Base-by-base conservation (phyloP, 2,329 filamentous ascomycete genomes). In the Nemania sp. region DNA sequence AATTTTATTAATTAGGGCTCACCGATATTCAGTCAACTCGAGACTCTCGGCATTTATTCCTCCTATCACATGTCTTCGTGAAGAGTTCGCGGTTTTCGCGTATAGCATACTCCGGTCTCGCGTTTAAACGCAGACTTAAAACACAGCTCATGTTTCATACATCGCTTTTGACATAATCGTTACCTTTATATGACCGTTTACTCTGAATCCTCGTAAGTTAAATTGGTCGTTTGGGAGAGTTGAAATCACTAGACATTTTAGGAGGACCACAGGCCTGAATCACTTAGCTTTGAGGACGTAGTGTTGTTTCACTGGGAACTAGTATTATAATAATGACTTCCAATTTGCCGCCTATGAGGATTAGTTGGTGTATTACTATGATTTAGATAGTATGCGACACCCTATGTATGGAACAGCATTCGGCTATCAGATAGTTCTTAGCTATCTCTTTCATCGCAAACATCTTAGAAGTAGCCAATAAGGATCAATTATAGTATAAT, bases 81-180 rank as follows among this genome's bases (percentile, higher is more conserved):
- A 38, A 56, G 26, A 58, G 13, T 52, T 43, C 24, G 53, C 13
- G 49, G 15, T 38, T 43, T 53, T 62, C 56, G 45, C 24, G 13
- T 35, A 41, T n/a, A 27, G 53, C 35, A 56, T 57, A 45, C 22
- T 61, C 45, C 26, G 32, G 41, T 26, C 20, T 27, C 18, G 27
- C 18, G 47, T 29, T 47, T n/a, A 47, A 27, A 57, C 58, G 29
- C 38, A 10, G 27, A 38, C 41, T 41, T 29, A 26, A 43, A n/a
- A 51, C 60, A 52, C n/a, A 38, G 11, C 35, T 60, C 24, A 43
- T 20, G 54, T 69, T 53, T 64, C 52, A 64, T 13, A 60, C 63
- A 18, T 38, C n/a, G 29, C 53, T 35, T n/a, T 38, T 29, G 27
- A n/a, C 32, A 45, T 62, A 8, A 10, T 41, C 7, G 11, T 27